These are phyloP conservation scores for Leccinum angustisporum DNA, from an alignment of 1,284 basidiomycete genomes.

Conservation along the genomic window DNA sequence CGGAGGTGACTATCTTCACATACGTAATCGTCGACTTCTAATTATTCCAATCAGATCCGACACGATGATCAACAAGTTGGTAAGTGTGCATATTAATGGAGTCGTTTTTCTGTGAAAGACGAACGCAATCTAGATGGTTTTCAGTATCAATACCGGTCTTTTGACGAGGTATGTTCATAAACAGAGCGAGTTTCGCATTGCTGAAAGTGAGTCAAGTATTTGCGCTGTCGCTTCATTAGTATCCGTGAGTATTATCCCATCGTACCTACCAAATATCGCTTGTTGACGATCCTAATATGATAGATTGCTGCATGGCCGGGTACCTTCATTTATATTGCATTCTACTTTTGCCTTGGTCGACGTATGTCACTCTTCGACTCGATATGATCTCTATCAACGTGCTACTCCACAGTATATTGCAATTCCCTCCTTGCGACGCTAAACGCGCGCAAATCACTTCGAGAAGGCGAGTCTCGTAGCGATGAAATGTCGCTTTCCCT, in stretches of 20 bases:
- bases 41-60: conserved; percentile 40
- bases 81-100: conserved; percentile 14
- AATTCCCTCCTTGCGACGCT: conserved; percentile 53
- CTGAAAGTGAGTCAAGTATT: conserved; percentile 23
- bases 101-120: background rate
- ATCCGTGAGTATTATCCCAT: conserved; percentile 33
- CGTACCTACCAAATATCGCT: background rate
- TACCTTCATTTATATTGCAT: conserved; percentile 51
- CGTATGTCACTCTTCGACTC: conserved; percentile 28
- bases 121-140: conserved; percentile 39
- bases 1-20: conserved; percentile 37
- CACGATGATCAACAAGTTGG: conserved; percentile 48
- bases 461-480: conserved; percentile 22
- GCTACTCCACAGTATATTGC: conserved; percentile 42
- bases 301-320: conserved; percentile 41
- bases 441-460: conserved; percentile 45
- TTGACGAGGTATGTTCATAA: conserved; percentile 31
- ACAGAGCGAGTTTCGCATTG: background rate
- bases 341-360: conserved; percentile 54
- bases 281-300: background rate
- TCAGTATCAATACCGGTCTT: conserved; percentile 51
- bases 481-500: conserved; percentile 37
- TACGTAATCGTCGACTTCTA: background rate
- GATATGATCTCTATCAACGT: background rate
- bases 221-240: conserved; percentile 47